Evolutionary conservation across 176 grass and related monocot genomes (phyloP).

Genomic region (Avena atlantica): DNA sequence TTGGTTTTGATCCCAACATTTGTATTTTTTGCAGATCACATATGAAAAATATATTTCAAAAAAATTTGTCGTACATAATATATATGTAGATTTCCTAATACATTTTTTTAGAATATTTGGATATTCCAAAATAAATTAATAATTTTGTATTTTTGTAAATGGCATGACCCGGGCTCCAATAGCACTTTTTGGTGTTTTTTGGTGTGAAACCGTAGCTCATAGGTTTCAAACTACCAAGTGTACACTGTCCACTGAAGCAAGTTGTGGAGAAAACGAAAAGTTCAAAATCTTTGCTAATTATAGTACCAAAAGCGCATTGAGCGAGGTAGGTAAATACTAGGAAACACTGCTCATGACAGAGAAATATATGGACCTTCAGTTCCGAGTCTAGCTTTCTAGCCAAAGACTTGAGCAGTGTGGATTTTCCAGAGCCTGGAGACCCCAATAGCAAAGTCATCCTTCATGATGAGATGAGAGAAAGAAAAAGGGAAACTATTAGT

Average conservation of each 20-base stretch:
- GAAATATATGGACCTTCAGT: slow-evolving; percentile 40
- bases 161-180: no score
- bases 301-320: background rate
- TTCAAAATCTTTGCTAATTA: background rate
- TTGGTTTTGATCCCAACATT: no score
- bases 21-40: no score
- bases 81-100: no score
- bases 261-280: background rate
- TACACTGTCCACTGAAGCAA: background rate
- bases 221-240: no score
- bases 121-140: no score
- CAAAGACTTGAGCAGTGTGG: slow-evolving; percentile 63
- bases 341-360: background rate
- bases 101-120: no score
- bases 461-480: background rate
- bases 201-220: no score
- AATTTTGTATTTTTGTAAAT: no score
- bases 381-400: slow-evolving; percentile 59
- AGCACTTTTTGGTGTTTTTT: no score
- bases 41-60: no score
- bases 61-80: no score
- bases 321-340: background rate
- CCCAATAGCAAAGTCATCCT: slow-evolving; percentile 76
- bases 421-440: slow-evolving; percentile 62
- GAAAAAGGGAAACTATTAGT: background rate